These are phyloP conservation scores for Plantago ovata DNA, from an alignment of 257 asterid species.

Conservation along the genomic window DNA sequence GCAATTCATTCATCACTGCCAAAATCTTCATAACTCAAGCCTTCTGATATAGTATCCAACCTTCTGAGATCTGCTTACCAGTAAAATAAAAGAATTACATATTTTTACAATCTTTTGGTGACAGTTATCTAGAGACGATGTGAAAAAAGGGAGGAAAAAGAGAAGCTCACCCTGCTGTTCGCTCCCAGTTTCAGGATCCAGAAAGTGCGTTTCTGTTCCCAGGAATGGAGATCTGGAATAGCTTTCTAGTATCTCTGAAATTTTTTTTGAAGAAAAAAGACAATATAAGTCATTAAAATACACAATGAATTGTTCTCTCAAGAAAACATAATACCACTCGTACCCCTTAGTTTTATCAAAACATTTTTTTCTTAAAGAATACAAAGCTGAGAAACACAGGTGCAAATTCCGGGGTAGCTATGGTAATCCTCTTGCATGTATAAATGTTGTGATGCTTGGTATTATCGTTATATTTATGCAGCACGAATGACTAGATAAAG, in stretches of 20 bases:
- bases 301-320: not conserved
- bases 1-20: conserved; percentile 36
- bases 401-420: not conserved
- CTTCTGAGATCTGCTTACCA: conserved; percentile 40
- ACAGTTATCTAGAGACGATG: conserved; percentile 13
- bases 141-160: too few relatives aligned
- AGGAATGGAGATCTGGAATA: conserved; percentile 74
- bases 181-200: conserved; percentile 43
- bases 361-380: too few relatives aligned
- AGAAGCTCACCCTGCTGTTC: conserved; percentile 64
- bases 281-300: conserved; percentile 8
- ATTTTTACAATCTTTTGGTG: not conserved
- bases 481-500: conserved; percentile 5
- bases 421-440: not conserved
- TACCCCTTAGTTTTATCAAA: too few relatives aligned
- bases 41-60: conserved; percentile 55
- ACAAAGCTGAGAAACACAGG: too few relatives aligned
- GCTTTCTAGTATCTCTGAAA: conserved; percentile 71
- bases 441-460: not conserved
- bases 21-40: conserved; percentile 50
- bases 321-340: not conserved
- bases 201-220: conserved; percentile 50
- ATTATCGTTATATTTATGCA: not conserved
- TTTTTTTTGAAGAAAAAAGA: conserved; percentile 10
- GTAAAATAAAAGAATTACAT: conserved; percentile 14